These are phyloP conservation scores for Oidiodendron maius DNA, from an alignment of 495 filamentous ascomycete genomes.

Conservation along the genomic window DNA sequence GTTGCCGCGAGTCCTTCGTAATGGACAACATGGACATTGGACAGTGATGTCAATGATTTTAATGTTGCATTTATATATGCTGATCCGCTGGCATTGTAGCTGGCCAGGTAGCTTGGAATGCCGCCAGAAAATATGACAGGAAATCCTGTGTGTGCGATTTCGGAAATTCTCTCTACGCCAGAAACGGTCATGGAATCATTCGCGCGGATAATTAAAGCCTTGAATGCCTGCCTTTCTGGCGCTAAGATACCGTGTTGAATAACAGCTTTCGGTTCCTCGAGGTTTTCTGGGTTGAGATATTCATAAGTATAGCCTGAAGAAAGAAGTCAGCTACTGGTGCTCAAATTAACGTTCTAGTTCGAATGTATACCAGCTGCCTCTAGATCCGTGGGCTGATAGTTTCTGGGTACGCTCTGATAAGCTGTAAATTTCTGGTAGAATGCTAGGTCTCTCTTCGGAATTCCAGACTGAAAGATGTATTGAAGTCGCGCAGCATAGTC, in stretches of 20 bases:
- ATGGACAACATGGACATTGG: background rate
- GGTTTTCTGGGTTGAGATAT: background rate
- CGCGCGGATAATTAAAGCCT: background rate
- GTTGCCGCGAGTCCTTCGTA: background rate
- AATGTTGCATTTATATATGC: too few relatives aligned
- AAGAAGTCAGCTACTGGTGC: too few relatives aligned
- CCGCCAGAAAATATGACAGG: background rate
- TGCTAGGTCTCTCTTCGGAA: background rate
- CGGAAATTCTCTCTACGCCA: background rate
- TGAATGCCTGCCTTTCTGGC: background rate
- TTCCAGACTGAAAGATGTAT: background rate
- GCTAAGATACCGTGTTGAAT: background rate
- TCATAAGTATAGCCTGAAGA: background rate
- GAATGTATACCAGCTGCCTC: too few relatives aligned
- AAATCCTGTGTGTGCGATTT: background rate
- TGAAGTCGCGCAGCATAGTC: background rate
- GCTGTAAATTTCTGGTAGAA: too few relatives aligned
- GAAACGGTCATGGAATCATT: background rate
- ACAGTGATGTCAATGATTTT: conserved; percentile 12
- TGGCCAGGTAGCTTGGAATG: too few relatives aligned
- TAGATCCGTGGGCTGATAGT: too few relatives aligned
- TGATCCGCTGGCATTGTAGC: too few relatives aligned
- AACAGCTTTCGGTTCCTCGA: background rate
- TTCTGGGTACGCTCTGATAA: too few relatives aligned
- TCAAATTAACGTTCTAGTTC: too few relatives aligned